Percentiles rank a stretch among this genome's conserved stretches.
Conservation (phyloP, 345 rosid genomes). For the Lepidium aucheri region DNA sequence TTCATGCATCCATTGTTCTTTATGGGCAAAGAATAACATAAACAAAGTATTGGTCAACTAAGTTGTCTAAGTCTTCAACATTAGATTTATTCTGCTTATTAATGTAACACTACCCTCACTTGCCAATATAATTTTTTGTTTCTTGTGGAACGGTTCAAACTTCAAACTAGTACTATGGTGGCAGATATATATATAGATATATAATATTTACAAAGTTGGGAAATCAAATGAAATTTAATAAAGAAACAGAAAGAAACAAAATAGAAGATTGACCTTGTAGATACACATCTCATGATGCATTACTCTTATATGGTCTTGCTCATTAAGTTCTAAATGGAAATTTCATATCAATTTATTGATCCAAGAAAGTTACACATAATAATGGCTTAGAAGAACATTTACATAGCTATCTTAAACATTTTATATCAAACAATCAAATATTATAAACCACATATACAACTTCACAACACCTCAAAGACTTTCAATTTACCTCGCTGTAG, state of each 20-base stretch:
- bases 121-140: too few species aligned
- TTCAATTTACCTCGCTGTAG: conserved; percentile 4
- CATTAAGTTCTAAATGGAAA: too few species aligned
- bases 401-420: background rate
- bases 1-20: background rate
- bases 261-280: too few species aligned
- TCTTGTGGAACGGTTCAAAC: too few species aligned
- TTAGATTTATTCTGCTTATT: too few species aligned
- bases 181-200: too few species aligned
- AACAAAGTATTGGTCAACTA: conserved; percentile 14
- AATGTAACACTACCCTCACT: too few species aligned
- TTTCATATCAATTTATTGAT: background rate
- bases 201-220: too few species aligned
- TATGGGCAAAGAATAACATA: background rate
- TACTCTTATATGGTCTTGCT: background rate
- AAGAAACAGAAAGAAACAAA: too few species aligned
- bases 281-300: too few species aligned
- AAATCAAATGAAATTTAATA: too few species aligned
- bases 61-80: background rate
- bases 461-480: background rate
- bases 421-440: background rate
- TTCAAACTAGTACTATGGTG: too few species aligned
- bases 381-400: background rate
- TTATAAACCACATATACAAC: background rate
- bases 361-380: background rate